Evolutionary conservation across 2,329 filamentous ascomycete species (phyloP).

Genomic region (Exophiala calicioides): DNA sequence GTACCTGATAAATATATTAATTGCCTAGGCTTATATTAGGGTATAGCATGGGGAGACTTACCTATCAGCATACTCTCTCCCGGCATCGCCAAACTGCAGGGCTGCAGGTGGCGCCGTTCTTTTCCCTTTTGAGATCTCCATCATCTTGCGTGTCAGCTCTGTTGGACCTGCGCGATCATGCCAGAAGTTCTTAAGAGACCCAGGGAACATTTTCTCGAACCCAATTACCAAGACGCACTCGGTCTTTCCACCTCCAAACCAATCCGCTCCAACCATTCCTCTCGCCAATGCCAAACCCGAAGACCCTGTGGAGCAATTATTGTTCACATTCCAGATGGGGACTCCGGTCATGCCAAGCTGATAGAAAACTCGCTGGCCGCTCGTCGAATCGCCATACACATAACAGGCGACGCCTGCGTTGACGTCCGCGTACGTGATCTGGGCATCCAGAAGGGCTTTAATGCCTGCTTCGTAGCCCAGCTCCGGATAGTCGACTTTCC

Average conservation of each 20-base stretch:
- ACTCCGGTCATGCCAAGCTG: constrained; percentile 98
- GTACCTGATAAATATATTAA: too few relatives aligned
- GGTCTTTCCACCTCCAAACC: constrained; percentile 75
- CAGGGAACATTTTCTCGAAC: constrained; percentile 97
- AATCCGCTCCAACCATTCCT: constrained; percentile 78
- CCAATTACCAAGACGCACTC: constrained; percentile 90
- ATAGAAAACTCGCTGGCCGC: constrained; percentile 95
- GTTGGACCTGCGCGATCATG: constrained; percentile 81
- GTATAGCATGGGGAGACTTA: too few relatives aligned
- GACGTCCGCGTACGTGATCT: constrained; percentile 95
- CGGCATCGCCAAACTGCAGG: constrained; percentile 95
- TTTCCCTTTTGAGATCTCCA: constrained; percentile 76
- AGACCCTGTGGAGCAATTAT: constrained; percentile 96
- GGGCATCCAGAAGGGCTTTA: constrained; percentile 63
- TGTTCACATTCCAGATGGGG: constrained; percentile 97
- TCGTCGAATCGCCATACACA: constrained; percentile 94
- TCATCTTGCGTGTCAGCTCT: constrained; percentile 71
- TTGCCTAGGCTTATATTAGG: too few relatives aligned
- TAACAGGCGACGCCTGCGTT: constrained; percentile 96
- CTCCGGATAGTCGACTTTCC: constrained; percentile 37
- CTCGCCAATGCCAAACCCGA: constrained; percentile 86
- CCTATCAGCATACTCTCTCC: constrained; percentile 93
- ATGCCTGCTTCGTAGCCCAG: constrained; percentile 38
- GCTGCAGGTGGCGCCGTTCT: constrained; percentile 82
- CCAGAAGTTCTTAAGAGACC: constrained; percentile 80